A percentile compares a stretch with the other conserved stretches of the same genome.
Conservation (phyloP, 169 alveolate species). For the Plasmodium ovale region DNA sequence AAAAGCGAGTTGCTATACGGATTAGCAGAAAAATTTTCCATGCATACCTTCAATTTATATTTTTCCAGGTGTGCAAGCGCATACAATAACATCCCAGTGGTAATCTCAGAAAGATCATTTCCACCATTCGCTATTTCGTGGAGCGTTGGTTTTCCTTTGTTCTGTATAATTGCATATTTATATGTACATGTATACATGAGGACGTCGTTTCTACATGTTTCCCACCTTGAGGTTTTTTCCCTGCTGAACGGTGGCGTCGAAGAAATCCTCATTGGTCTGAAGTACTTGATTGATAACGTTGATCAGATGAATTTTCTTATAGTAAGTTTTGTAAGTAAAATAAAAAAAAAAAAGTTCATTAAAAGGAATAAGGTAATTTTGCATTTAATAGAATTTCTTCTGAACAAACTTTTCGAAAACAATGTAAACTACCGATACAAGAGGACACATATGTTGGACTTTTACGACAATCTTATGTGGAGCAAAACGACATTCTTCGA, state of each 20-base stretch:
- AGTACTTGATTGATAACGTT: slow-evolving; percentile 35
- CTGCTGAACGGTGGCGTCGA: slow-evolving; percentile 45
- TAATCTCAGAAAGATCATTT: neutral
- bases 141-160: neutral
- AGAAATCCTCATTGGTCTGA: slow-evolving; percentile 31
- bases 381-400: slow-evolving; percentile 34
- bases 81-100: slow-evolving; percentile 39
- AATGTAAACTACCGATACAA: slow-evolving; percentile 34
- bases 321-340: slow-evolving; percentile 21
- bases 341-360: slow-evolving; percentile 37
- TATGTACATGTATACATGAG: neutral
- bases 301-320: slow-evolving; percentile 31
- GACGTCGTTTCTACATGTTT: neutral
- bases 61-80: slow-evolving; percentile 10
- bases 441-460: slow-evolving; percentile 21
- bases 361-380: slow-evolving; percentile 28
- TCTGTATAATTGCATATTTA: neutral
- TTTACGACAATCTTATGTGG: slow-evolving; percentile 46
- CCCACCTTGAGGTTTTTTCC: slow-evolving; percentile 28
- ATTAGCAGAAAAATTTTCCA: slow-evolving; percentile 22
- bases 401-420: slow-evolving; percentile 29
- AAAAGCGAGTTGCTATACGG: slow-evolving; percentile 7
- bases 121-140: neutral
- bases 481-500: slow-evolving; percentile 40
- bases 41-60: slow-evolving; percentile 47